Conservation (phyloP, 495 filamentous ascomycete species). For the Penicillium crystallinum region DNA sequence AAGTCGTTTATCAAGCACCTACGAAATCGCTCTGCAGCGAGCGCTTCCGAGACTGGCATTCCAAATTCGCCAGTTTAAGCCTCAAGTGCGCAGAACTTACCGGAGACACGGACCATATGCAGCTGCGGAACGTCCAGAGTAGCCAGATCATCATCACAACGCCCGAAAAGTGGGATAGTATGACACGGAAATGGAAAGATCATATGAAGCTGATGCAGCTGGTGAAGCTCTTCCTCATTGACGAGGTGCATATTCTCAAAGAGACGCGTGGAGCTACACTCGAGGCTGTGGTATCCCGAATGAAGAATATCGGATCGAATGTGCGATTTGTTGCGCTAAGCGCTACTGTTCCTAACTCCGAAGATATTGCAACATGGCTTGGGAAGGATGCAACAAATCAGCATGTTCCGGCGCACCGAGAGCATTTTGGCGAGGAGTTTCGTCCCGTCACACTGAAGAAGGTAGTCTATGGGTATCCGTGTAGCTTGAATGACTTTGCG, state of each 20-base stretch:
- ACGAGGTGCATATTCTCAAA: conserved; percentile 94
- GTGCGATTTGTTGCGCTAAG: conserved; percentile 90
- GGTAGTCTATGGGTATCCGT: conserved; percentile 73
- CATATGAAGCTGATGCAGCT: conserved; percentile 77
- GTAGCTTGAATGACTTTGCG: conserved; percentile 69
- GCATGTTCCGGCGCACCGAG: conserved; percentile 62
- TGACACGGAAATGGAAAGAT: conserved; percentile 94
- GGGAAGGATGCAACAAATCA: conserved; percentile 66
- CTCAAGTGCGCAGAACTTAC: conserved; percentile 82
- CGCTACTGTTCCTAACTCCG: conserved; percentile 89
- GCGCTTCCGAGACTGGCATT: conserved; percentile 74
- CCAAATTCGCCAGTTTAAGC: conserved; percentile 72
- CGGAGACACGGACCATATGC: conserved; percentile 76
- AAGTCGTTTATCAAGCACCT: conserved; percentile 92
- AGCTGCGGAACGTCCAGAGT: conserved; percentile 68
- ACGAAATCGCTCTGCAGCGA: conserved; percentile 92
- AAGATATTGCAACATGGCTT: conserved; percentile 89
- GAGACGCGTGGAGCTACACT: conserved; percentile 84
- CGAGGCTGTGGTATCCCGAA: conserved; percentile 93
- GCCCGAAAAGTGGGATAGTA: conserved; percentile 97
- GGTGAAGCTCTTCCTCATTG: conserved; percentile 87
- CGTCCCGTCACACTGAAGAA: conserved; percentile 84
- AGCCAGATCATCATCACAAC: conserved; percentile 94
- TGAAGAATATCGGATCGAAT: conserved; percentile 85
- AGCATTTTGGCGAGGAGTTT: conserved; percentile 89